phyloP scores from a whole-genome alignment of 257 asterid genomes.

The Leonotis leonurus region DNA sequence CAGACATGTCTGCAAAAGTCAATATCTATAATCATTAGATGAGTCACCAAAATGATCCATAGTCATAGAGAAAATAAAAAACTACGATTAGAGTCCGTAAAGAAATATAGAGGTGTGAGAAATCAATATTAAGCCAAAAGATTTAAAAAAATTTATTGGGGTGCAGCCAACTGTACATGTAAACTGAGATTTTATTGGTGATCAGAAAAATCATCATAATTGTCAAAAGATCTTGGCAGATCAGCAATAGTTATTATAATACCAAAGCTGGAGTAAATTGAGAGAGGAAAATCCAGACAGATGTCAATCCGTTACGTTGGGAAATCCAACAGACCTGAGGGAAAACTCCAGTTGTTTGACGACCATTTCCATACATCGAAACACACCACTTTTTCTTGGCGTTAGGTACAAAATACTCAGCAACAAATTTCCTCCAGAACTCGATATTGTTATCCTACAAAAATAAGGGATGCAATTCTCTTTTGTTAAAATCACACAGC shows the following conservation, averaged over 20 bases:
- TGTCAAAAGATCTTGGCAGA: background rate
- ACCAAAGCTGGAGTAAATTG: slow-evolving; percentile 15
- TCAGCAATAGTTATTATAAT: background rate
- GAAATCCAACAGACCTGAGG: slow-evolving; percentile 68
- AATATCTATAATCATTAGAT: background rate
- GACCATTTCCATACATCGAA: slow-evolving; percentile 94
- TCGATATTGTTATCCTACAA: slow-evolving; percentile 82
- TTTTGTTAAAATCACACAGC: background rate
- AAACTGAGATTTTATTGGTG: background rate
- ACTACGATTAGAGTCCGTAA: background rate
- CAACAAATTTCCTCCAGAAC: slow-evolving; percentile 88
- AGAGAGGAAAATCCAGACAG: slow-evolving; percentile 4
- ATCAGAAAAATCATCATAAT: background rate
- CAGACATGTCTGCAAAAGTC: background rate
- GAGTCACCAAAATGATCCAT: background rate
- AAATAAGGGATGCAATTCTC: slow-evolving; percentile 9
- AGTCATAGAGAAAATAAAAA: background rate
- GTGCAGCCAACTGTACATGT: slow-evolving; percentile 3
- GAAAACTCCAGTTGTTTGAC: slow-evolving; percentile 88
- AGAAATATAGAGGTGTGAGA: background rate
- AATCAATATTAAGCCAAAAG: background rate
- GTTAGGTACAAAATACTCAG: slow-evolving; percentile 80
- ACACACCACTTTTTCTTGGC: slow-evolving; percentile 99
- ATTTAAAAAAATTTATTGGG: background rate
- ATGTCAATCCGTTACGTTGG: slow-evolving; percentile 5